Conservation (phyloP, 129 eudicot species). For the Arctium lappa region DNA sequence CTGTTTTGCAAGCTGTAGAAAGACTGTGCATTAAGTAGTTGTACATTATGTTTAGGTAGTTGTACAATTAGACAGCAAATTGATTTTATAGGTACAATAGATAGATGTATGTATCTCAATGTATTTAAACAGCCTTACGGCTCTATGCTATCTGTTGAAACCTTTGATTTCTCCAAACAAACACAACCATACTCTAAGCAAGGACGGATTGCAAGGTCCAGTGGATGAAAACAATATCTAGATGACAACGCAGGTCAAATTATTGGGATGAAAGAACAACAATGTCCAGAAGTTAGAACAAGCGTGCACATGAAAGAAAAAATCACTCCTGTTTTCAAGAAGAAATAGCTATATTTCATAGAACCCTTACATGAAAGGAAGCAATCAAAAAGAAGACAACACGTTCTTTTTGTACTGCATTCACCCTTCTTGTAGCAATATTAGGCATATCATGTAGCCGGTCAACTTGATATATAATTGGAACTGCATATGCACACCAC, state of each 20-base stretch:
- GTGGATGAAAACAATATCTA: neutral
- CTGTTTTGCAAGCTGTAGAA: neutral
- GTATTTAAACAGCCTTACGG: too few relatives aligned
- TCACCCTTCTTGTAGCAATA: constrained; percentile 87
- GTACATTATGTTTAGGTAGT: too few relatives aligned
- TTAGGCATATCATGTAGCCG: constrained; percentile 78
- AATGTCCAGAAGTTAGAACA: neutral
- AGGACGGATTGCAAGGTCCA: neutral
- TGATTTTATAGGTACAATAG: too few relatives aligned
- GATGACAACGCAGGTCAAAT: neutral
- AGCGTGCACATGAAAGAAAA: neutral
- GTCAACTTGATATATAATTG: constrained; percentile 81
- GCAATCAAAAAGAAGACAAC: constrained; percentile 77
- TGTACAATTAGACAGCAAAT: too few relatives aligned
- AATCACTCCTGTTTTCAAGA: neutral
- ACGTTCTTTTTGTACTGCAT: constrained; percentile 77
- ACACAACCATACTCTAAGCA: neutral
- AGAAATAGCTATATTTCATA: neutral
- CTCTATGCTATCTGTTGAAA: too few relatives aligned
- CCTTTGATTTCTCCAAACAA: too few relatives aligned
- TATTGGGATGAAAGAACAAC: neutral
- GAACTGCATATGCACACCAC: constrained; percentile 49
- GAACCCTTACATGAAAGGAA: constrained; percentile 68
- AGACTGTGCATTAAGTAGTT: too few relatives aligned
- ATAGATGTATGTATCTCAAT: too few relatives aligned